Conservation (phyloP, 305 asterid genomes). For the Fraxinus albicans region DNA sequence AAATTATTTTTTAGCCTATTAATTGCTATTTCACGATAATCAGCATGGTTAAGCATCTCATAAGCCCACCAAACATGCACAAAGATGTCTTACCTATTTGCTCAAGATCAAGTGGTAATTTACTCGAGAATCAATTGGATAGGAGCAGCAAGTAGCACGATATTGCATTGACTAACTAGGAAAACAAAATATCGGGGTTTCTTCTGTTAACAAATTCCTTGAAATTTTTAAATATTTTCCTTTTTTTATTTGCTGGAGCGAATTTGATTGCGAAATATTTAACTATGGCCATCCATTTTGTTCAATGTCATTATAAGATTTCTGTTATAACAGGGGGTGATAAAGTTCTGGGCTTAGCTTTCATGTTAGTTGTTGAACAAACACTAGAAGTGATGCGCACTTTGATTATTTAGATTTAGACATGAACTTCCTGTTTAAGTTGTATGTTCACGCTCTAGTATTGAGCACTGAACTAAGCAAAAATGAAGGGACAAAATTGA, state of each 20-base stretch:
- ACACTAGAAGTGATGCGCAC: neutral
- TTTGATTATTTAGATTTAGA: neutral
- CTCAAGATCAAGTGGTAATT: neutral
- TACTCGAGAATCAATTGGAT: neutral
- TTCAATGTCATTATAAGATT: neutral
- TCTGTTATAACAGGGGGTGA: neutral
- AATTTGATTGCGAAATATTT: neutral
- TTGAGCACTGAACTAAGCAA: slow-evolving; percentile 2
- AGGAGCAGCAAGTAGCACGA: neutral
- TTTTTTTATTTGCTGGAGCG: neutral
- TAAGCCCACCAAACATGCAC: neutral
- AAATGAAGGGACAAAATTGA: neutral
- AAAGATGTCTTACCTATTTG: neutral
- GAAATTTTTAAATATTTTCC: neutral
- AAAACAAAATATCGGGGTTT: neutral
- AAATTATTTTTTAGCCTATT: neutral
- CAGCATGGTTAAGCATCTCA: neutral
- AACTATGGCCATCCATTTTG: neutral
- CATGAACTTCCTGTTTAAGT: neutral
- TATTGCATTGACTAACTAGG: neutral
- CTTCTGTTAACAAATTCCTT: neutral
- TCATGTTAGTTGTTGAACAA: neutral
- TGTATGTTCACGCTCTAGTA: neutral
- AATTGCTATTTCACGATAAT: neutral
- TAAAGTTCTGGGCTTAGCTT: neutral